Evolutionary conservation across 306 rosid genomes (phyloP), one percentile per base, ranked within the genome.

Genomic region (Castanea mollissima): DNA sequence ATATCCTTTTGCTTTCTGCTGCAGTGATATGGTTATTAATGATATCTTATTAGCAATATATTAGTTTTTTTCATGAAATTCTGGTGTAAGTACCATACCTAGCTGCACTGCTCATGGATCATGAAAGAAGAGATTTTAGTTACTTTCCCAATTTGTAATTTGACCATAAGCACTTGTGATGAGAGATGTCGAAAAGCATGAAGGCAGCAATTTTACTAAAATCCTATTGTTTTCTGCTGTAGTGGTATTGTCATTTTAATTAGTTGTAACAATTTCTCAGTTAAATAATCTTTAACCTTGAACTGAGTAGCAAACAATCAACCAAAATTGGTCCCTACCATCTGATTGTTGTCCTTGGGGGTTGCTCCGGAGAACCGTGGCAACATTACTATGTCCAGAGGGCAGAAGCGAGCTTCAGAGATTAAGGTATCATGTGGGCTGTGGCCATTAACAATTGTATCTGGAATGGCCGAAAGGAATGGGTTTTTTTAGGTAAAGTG

Each of bases 21-120:
- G 54, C 11, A 49, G 1, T 49, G 54, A 16, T 12, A 49, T 13
- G 54, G 16, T 80, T 55, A 78, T 10, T 49, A 75, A 74, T 85
- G 87, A 86, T 82, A 59, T 75, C 23, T 20, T 16, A 71, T 41
- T 55, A 71, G 71, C 69, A 69, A 78, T 83, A 71, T 49, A 52
- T 75, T 59, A 65, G 18, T 32, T 59, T 38, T 21, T 27, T 74
- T 68, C 79, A 38, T 69, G 16, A 77, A 52, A 55, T 74, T 87
- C 88, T 54, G 83, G 79, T 88, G 96, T 92, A 92, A 74, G 89
- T 92, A 86, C 72, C 90, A 81, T 78, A 80, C 91, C 85, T 49
- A 15, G 87, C 89, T 85, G 87, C 87, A 25, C 29, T 56, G 38
- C 79, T 64, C 57, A 74, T 54, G 76, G 84, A 86, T 89, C 85